Evolutionary conservation across 75 land plant genomes (phyloP).

Genomic region (Cupressus sempervirens): DNA sequence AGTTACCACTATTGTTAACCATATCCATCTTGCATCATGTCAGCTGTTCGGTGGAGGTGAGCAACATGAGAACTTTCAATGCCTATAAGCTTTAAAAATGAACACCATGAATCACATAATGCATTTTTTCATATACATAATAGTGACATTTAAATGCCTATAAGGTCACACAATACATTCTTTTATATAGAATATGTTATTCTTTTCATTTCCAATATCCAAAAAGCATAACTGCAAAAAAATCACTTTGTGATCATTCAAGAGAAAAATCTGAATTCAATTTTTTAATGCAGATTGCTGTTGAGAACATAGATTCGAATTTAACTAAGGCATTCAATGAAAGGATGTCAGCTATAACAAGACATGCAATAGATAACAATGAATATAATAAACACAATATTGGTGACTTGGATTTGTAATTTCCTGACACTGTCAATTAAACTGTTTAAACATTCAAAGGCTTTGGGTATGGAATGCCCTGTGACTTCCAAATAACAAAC

Average conservation of each 20-base stretch:
- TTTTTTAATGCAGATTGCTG: not conserved
- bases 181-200: not conserved
- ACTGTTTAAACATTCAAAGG: too few relatives aligned
- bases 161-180: not conserved
- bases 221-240: not conserved
- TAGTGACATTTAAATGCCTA: too few relatives aligned
- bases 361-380: not conserved
- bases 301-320: not conserved
- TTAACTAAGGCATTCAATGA: not conserved
- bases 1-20: not conserved
- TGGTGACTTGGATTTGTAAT: not conserved
- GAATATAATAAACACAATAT: not conserved
- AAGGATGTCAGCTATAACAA: not conserved
- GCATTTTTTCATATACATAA: too few relatives aligned
- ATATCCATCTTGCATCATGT: not conserved
- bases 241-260: not conserved
- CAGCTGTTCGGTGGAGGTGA: not conserved
- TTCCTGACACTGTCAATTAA: not conserved
- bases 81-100: not conserved
- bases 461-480: not conserved
- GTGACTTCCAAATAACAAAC: not conserved
- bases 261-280: not conserved
- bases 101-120: not conserved
- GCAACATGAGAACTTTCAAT: not conserved
- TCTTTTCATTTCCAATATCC: not conserved